Evolutionary conservation across 177 flowering plant species (phyloP).

Genomic region (Tripterygium wilfordii): DNA sequence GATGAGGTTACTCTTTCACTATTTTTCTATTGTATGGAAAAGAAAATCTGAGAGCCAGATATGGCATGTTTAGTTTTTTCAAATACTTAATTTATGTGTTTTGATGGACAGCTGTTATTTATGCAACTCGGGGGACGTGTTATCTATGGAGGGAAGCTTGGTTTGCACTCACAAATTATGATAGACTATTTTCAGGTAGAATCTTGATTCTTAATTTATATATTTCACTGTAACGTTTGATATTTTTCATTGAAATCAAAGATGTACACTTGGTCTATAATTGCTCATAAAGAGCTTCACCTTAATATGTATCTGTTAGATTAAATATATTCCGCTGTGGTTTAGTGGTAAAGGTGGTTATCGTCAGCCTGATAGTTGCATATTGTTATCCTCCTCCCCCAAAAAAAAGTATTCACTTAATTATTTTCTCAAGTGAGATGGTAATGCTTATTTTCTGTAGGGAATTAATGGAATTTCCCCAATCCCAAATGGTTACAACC

Average conservation of each 20-base stretch:
- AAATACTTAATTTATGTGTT: not conserved
- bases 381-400: too few relatives aligned
- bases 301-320: too few relatives aligned
- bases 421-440: not conserved
- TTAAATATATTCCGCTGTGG: too few relatives aligned
- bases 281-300: too few relatives aligned
- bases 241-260: too few relatives aligned
- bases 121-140: slow-evolving; percentile 90
- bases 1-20: slow-evolving; percentile 59
- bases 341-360: too few relatives aligned
- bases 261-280: too few relatives aligned
- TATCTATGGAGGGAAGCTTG: slow-evolving; percentile 89
- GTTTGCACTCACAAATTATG: slow-evolving; percentile 56
- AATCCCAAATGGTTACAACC: slow-evolving; percentile 66
- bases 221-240: not conserved
- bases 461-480: slow-evolving; percentile 49
- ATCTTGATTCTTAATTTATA: not conserved
- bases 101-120: slow-evolving; percentile 61
- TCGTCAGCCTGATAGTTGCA: too few relatives aligned
- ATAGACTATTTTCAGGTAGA: slow-evolving; percentile 79
- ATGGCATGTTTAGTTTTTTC: not conserved
- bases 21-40: not conserved
- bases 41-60: not conserved
- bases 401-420: too few relatives aligned
- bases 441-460: slow-evolving; percentile 24